These are phyloP conservation scores for Monosporascus cannonballus DNA, from an alignment of 2,329 filamentous ascomycete genomes.

Conservation along the genomic window DNA sequence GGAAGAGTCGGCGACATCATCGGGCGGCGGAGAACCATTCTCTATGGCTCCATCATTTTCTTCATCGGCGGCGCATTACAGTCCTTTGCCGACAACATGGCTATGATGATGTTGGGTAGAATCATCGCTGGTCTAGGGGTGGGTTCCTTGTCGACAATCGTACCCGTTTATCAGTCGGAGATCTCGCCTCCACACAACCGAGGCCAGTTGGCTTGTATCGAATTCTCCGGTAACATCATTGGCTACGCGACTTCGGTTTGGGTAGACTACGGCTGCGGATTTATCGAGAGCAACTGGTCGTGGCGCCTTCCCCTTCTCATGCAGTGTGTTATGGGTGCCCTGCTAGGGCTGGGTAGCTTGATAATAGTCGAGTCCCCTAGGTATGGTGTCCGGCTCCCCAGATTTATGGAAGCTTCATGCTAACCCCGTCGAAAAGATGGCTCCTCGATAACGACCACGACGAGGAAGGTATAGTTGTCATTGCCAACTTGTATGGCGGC, in stretches of 20 bases:
- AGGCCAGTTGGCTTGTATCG: constrained; percentile 92
- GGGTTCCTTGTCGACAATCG: constrained; percentile 84
- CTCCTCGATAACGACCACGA: constrained; percentile 96
- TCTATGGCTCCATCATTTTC: constrained; percentile 91
- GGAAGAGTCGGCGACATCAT: constrained; percentile 89
- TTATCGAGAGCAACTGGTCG: constrained; percentile 74
- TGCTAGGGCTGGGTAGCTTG: constrained; percentile 80
- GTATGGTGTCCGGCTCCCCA: constrained; percentile 38
- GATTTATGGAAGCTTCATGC: constrained; percentile 4
- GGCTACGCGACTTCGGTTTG: constrained; percentile 96
- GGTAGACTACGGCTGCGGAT: constrained; percentile 97
- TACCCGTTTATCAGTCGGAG: constrained; percentile 90
- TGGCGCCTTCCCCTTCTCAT: constrained; percentile 87
- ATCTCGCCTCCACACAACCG: constrained; percentile 95
- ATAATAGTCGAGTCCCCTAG: constrained; percentile 95
- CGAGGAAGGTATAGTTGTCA: constrained; percentile 96
- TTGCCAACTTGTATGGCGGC: constrained; percentile 93
- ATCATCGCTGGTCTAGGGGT: constrained; percentile 82
- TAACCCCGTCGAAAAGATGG: constrained; percentile 59
- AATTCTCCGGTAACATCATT: constrained; percentile 95
- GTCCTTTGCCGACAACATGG: constrained; percentile 72
- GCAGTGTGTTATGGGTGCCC: constrained; percentile 89
- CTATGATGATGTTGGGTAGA: constrained; percentile 82
- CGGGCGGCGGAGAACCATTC: constrained; percentile 80
- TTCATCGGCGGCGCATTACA: constrained; percentile 78